Evolutionary conservation across 2,329 filamentous ascomycete genomes (phyloP), one percentile per base, ranked within the genome.

Genomic region (Penicillium vulpinum): DNA sequence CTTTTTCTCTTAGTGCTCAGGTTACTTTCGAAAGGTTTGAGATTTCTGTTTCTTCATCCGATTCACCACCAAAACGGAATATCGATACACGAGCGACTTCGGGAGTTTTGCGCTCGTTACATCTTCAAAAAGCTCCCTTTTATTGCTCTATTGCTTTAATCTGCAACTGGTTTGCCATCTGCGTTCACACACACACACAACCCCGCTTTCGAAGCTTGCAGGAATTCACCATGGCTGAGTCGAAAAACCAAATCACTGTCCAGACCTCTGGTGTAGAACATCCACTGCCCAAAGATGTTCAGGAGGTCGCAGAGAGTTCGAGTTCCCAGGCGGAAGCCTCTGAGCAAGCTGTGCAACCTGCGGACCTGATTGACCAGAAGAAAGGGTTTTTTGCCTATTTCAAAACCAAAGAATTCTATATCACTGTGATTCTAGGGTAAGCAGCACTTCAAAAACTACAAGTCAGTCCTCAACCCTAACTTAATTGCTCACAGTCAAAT

Each of bases 341-440:
- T 39, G 67, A 68, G 24, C 21, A 16, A 24, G 15, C 44, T 38
- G 47, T 24, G 28, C 33, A 51, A 28, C 61, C 70, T 9, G 74
- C 71, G 16, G 76, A 77, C 41, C 73, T 73, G 36, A 66, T 77
- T 10, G 74, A 75, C 29, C 62, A 74, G 52, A 80, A 81, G 74
- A 77, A 78, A 62, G 74, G 78, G 5, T 81, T 78, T 63, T 83
- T 87, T 63, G 78, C 88, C 41, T 97, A 94, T 77, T 80, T 97
- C 61, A 83, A 82, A 66, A 96, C 92, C 11, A 82, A 82, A 69
- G 90, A 97, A 72, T 97, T 99, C 73, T 97, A 91, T 85, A 79
- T 91, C 64, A 86, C 96, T 41, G 80, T 97, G 66, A 58, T 85
- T 47, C 78, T 97, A 58, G 92, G 92, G 79, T 86, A 75, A 66